Base-by-base conservation (phyloP, 345 rosid genomes). In the Eucalyptus sp. region DNA sequence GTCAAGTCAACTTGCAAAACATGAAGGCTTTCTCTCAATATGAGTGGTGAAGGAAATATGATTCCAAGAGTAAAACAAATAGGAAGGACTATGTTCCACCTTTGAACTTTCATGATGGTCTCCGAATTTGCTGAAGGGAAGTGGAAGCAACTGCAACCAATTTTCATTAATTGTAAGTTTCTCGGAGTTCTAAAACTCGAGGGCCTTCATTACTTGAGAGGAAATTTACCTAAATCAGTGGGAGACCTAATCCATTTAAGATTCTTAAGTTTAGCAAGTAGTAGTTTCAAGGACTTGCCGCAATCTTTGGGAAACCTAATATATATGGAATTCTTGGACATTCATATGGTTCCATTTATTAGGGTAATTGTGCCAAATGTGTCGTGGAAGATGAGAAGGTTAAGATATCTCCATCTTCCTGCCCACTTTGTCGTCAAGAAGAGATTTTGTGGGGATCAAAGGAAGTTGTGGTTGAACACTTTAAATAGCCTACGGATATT, bases 191-290 rank as follows among this genome's bases (percentile, higher is more conserved):
- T 95, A 8, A 90, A 92, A 87, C 87, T 93, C 2, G 92, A 88
- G 76, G 17, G 66, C 10, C 88, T 58, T 29, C 6, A 25, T 14
- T 5, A 86, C 4, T 2, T 49, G 14, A 54, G 27, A 41, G 90
- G 90, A 8, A 90, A 50, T 46, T 48, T 94, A 46, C 92, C 91
- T 0, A 54, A 87, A 76, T 89, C 27, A 54, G 87, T 92, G 7
- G 94, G 95, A 7, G 84, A 86, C 12, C 91, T 95, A 79, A 90
- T 93, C 25, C 95, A 92, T 52, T 89, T 93, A 29, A 92, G 91
- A 86, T 91, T 88, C 86, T 20, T 91, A 43, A 88, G 91, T 87
- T 27, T 91, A 51, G 89, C 41, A 62, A 5, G 3, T 43, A 88
- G 50, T 58, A 20, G 12, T 29, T 89, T 22, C 13, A 50, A 9